Percentiles rank a stretch among this genome's conserved stretches.
phyloP scores from a whole-genome alignment of 2,329 filamentous ascomycete species.

The Fusarium udum region DNA sequence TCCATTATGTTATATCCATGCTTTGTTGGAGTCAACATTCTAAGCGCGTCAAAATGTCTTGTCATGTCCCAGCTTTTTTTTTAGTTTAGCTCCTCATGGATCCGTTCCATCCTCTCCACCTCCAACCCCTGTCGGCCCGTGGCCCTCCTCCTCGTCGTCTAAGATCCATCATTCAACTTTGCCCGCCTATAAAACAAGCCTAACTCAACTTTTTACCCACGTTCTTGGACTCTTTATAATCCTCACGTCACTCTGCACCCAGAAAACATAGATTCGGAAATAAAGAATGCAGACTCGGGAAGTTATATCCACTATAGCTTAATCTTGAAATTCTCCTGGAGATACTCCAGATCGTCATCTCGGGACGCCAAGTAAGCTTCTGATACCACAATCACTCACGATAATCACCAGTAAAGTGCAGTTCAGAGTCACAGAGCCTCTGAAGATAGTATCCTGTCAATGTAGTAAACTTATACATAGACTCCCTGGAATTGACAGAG shows the following conservation, averaged over 20 bases:
- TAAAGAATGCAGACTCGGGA: not conserved
- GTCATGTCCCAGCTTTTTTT: conserved; percentile 37
- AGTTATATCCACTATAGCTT: conserved; percentile 21
- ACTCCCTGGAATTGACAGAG: not conserved
- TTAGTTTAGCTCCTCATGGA: conserved; percentile 33
- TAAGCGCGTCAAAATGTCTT: conserved; percentile 29
- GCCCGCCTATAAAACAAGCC: conserved; percentile 46
- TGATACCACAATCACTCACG: conserved; percentile 12
- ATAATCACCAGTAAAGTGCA: not conserved
- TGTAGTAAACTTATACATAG: not conserved
- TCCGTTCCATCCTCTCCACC: conserved; percentile 18
- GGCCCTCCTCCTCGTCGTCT: conserved; percentile 35
- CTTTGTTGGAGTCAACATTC: not conserved
- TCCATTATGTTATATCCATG: not conserved
- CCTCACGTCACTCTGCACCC: conserved; percentile 54
- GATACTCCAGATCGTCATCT: conserved; percentile 28
- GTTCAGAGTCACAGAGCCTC: not conserved
- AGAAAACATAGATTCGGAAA: not conserved
- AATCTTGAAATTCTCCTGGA: conserved; percentile 4
- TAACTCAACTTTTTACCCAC: conserved; percentile 49
- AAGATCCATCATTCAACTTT: conserved; percentile 47
- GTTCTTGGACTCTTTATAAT: conserved; percentile 74
- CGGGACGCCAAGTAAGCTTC: conserved; percentile 20
- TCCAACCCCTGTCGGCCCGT: conserved; percentile 30
- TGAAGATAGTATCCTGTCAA: not conserved